Evolutionary conservation across 1,284 basidiomycete genomes (phyloP), one percentile per base, ranked within the genome.

Genomic region (Sporisorium graminicola): DNA sequence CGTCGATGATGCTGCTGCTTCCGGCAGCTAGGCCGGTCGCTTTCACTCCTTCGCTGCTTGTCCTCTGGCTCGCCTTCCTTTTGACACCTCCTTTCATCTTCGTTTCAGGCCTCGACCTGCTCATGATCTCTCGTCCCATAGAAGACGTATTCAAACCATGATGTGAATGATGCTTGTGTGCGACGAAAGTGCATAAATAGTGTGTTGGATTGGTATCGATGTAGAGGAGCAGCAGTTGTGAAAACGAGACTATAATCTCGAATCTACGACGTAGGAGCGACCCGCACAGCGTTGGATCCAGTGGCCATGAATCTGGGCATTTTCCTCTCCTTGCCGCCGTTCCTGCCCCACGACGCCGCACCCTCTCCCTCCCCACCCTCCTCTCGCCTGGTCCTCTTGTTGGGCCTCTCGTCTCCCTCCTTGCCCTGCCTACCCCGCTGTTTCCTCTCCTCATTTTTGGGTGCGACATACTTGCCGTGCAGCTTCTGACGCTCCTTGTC

Each of bases 391-490:
- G 54, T 65, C 57, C 58, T 63, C 54, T 65, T 67, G 18, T 42
- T 61, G 16, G 58, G 44, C 53, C 56, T 54, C 16, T 54, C 37
- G 18, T 51, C 59, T n/a, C 37, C 53, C 24, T 49, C 52, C 37
- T 66, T 60, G 5, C 40, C 63, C 8, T 49, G 16, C 6, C 16
- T 27, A 29, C 62, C 58, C 43, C 53, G 71, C 50, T 65, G 59
- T 49, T 82, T 83, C 52, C 73, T 65, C 33, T 58, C 62, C 66
- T 79, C 81, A 16, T 78, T 77, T 46, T 81, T 78, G 18, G 81
- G 81, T 49, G 76, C 80, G 0, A 85, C 75, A 46, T 82, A 81
- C 64, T 84, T 83, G 16, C 81, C 80, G 58, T 80, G 78, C 53
- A 82, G 16, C 63, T 84, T 84, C 18, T 57, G 52, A 37, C 84